Evolutionary conservation across 495 filamentous ascomycete genomes (phyloP).

Genomic region (Aspergillus wentii): DNA sequence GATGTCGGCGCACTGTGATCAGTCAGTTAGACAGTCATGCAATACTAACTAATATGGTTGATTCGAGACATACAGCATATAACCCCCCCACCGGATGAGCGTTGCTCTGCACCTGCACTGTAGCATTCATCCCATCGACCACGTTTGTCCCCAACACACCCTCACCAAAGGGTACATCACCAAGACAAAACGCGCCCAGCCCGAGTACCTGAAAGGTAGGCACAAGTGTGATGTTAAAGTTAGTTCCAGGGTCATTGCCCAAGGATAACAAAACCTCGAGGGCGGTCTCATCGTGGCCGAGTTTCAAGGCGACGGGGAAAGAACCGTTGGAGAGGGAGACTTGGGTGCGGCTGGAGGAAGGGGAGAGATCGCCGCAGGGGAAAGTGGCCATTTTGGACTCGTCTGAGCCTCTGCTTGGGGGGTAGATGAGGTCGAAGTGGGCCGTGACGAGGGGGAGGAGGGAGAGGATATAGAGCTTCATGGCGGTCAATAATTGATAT

Average conservation of each 20-base stretch:
- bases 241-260: constrained; percentile 43
- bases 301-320: constrained; percentile 47
- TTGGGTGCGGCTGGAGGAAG: constrained; percentile 43
- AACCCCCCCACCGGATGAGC: constrained; percentile 48
- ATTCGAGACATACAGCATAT: constrained; percentile 43
- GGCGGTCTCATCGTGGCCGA: constrained; percentile 50
- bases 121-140: constrained; percentile 54
- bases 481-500: too few relatives aligned
- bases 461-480: constrained; percentile 22
- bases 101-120: constrained; percentile 57
- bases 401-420: constrained; percentile 49
- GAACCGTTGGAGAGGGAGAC: constrained; percentile 44
- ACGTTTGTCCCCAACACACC: constrained; percentile 26
- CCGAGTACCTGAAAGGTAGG: constrained; percentile 47
- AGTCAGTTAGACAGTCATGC: background rate
- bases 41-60: background rate
- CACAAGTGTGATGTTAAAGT: constrained; percentile 52
- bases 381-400: constrained; percentile 43
- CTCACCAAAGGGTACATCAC: constrained; percentile 32
- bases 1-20: constrained; percentile 55
- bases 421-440: constrained; percentile 58
- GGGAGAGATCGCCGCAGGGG: constrained; percentile 55
- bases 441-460: constrained; percentile 42
- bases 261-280: constrained; percentile 53
- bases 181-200: constrained; percentile 53